Percentiles rank a stretch among this genome's conserved stretches.
Evolutionary conservation across 2,329 filamentous ascomycete genomes (phyloP).

Genomic region (Fusarium gaditjirri): DNA sequence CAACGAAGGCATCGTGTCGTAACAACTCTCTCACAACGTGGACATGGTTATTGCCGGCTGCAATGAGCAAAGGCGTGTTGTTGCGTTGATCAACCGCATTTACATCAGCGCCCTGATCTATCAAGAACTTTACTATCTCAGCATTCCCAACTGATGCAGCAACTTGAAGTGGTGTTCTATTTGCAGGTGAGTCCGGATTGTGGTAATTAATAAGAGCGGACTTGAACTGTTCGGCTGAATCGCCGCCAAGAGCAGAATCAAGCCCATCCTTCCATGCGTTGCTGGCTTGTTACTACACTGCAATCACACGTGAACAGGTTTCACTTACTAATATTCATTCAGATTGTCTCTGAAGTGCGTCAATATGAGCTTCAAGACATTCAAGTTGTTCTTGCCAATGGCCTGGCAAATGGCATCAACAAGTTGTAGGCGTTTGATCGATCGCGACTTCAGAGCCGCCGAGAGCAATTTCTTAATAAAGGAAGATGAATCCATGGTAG

Average conservation of each 20-base stretch:
- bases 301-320: fast-evolving
- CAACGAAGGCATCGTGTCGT: not conserved
- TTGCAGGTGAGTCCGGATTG: fast-evolving
- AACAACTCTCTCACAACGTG: not conserved
- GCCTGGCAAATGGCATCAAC: not conserved
- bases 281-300: not conserved
- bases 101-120: not conserved
- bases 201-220: not conserved
- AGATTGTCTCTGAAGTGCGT: not conserved
- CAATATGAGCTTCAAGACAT: not conserved
- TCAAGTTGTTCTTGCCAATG: not conserved
- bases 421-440: not conserved
- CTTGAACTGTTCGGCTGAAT: not conserved
- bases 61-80: not conserved
- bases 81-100: not conserved
- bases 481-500: not conserved
- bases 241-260: fast-evolving
- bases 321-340: not conserved
- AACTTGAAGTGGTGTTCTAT: not conserved
- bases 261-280: not conserved
- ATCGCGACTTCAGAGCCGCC: not conserved
- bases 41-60: fast-evolving
- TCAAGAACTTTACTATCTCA: not conserved
- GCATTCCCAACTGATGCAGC: not conserved
- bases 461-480: not conserved